These are phyloP conservation scores for Colletotrichum salicis DNA, from an alignment of 2,329 filamentous ascomycete genomes.

Conservation along the genomic window DNA sequence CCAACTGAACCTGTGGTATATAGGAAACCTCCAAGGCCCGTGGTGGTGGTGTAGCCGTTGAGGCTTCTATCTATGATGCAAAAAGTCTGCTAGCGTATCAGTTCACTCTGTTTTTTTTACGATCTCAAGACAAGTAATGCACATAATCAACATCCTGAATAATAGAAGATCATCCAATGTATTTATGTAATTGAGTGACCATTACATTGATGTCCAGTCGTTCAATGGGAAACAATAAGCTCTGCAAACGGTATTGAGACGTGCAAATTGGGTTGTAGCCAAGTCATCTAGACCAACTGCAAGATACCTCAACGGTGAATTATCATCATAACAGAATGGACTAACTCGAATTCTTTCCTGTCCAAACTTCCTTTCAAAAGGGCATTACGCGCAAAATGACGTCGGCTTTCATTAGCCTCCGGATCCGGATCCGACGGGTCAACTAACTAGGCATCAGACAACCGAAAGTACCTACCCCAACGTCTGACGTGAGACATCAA, in stretches of 20 bases:
- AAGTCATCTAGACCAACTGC: neutral
- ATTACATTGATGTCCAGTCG: no score
- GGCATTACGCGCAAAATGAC: neutral
- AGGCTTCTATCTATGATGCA: neutral
- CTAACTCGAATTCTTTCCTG: neutral
- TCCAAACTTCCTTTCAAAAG: neutral
- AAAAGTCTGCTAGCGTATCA: neutral
- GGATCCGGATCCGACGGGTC: neutral
- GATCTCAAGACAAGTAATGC: neutral
- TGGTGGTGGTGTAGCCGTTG: neutral
- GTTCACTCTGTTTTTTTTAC: neutral
- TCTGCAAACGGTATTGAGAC: no score
- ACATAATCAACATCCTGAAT: neutral
- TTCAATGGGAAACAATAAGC: no score
- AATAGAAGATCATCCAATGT: no score
- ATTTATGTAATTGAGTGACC: no score
- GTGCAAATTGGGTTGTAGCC: neutral
- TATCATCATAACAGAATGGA: neutral
- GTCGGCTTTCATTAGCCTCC: neutral
- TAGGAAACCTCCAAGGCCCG: neutral
- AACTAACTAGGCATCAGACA: neutral
- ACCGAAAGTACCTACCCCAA: neutral
- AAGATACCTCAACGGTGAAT: no score
- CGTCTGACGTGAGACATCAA: slow-evolving; percentile 4
- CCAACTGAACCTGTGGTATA: neutral